Evolutionary conservation across 441 rosid species (phyloP), one percentile per base, ranked within the genome.

Genomic region (Eutrema salsugineum): DNA sequence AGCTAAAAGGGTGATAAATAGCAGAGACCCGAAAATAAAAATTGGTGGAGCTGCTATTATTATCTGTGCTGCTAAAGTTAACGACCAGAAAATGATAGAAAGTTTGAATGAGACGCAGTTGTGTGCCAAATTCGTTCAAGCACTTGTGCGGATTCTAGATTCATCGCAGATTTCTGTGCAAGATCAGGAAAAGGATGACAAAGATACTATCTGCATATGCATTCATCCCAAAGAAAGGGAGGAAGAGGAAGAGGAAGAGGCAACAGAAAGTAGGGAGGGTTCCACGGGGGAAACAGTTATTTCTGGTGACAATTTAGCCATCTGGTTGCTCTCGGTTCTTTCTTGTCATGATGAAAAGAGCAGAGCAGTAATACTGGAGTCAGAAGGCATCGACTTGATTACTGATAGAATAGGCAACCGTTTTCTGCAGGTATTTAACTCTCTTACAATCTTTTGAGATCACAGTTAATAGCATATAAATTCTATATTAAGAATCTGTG

Each of bases 21-120:
- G 94, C 51, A 76, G 77, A 63, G 85, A 79, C 71, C 68, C 68
- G 47, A 91, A 86, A 79, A 97, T 96, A 70, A 89, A 87, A 83
- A 86, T 96, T 82, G 99, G 99, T 47, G 99, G 97, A 81, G 85
- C 93, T 72, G 97, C 99, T 50, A 84, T 96, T 70, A 94, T 96
- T 60, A 87, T 88, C 66, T 96, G 99, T 84, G 96, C 99, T 50
- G 95, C 98, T 39, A 91, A 91, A 84, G 95, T 89, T 76, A 81
- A 91, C 78, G 91, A 88, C 72, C 88, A 83, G 78, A 91, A 86
- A 71, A 77, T 94, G 73, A 86, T 91, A 83, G 98, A 88, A 72
- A 96, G 91, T 83, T 92, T 96, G 63, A 87, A 89, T 80, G 92
- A 85, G 68, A 85, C 98, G 51, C 88, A 83, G 64, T 77, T 87